phyloP scores from a whole-genome alignment of 23 red algal genomes.

The Gracilaria vermiculophylla region DNA sequence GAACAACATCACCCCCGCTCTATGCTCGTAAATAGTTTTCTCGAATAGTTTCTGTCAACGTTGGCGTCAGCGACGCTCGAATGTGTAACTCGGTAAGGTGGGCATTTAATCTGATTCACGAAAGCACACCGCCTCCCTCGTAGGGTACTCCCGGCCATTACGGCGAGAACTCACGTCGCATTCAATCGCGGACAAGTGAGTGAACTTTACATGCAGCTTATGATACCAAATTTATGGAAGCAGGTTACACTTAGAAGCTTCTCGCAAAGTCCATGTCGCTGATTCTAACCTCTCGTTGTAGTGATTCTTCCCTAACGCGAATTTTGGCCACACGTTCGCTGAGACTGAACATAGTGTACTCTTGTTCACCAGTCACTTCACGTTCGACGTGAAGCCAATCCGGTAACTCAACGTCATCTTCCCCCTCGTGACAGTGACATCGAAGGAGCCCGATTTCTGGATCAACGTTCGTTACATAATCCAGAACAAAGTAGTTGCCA shows the following conservation, averaged over 20 bases:
- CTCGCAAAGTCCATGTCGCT: slow-evolving; percentile 24
- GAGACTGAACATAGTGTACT: slow-evolving; percentile 56
- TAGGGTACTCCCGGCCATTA: not conserved
- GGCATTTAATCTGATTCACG: not conserved
- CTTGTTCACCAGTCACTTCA: slow-evolving; percentile 67
- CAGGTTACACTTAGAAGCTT: not conserved
- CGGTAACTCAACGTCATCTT: slow-evolving; percentile 47
- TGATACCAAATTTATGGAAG: not conserved
- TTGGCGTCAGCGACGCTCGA: not conserved
- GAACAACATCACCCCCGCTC: not conserved
- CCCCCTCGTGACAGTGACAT: slow-evolving; percentile 46
- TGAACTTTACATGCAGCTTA: not conserved
- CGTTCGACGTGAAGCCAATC: slow-evolving; percentile 33
- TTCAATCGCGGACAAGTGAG: not conserved
- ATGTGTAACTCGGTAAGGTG: not conserved
- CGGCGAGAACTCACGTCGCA: not conserved
- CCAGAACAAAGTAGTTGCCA: slow-evolving; percentile 77
- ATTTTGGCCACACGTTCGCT: slow-evolving; percentile 13
- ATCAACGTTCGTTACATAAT: slow-evolving; percentile 39
- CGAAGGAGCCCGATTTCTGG: slow-evolving; percentile 49
- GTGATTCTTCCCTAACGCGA: not conserved
- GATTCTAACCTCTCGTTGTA: slow-evolving; percentile 6
- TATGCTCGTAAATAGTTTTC: slow-evolving; percentile 4
- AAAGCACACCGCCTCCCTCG: not conserved
- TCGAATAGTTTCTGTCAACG: not conserved